Percentiles rank a stretch among this genome's conserved stretches.
Evolutionary conservation across 2,329 filamentous ascomycete genomes (phyloP).

Genomic region (Nemania abortiva): DNA sequence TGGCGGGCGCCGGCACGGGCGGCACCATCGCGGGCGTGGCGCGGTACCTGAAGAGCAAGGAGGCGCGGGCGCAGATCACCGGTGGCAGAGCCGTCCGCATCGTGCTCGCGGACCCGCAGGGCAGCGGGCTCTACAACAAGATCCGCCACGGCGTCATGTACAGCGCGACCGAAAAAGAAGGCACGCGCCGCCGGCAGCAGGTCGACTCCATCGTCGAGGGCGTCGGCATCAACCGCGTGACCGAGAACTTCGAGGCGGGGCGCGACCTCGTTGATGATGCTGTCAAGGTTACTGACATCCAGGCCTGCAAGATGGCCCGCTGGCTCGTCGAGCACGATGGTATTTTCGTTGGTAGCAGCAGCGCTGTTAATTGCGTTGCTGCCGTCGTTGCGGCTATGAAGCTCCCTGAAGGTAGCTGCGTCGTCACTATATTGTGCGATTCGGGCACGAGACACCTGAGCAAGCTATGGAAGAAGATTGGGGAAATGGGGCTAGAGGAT

Average conservation of each 20-base stretch:
- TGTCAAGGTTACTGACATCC: slow-evolving; percentile 85
- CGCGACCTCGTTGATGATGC: slow-evolving; percentile 90
- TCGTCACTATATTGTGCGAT: slow-evolving; percentile 90
- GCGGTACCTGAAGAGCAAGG: slow-evolving; percentile 79
- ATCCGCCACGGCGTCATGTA: slow-evolving; percentile 97
- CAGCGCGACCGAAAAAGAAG: slow-evolving; percentile 86
- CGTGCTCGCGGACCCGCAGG: slow-evolving; percentile 92
- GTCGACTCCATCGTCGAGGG: slow-evolving; percentile 97
- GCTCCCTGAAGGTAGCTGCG: slow-evolving; percentile 70
- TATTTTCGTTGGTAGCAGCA: slow-evolving; percentile 93
- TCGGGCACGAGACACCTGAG: slow-evolving; percentile 84
- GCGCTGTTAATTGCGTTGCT: slow-evolving; percentile 94
- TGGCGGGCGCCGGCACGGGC: slow-evolving; percentile 93
- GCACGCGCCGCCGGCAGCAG: slow-evolving; percentile 87
- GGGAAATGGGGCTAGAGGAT: slow-evolving; percentile 73
- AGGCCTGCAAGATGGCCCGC: slow-evolving; percentile 93
- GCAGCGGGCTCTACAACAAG: slow-evolving; percentile 92
- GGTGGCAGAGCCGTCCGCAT: slow-evolving; percentile 53
- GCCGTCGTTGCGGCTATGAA: slow-evolving; percentile 76
- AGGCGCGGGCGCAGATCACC: slow-evolving; percentile 59
- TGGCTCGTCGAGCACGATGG: slow-evolving; percentile 97
- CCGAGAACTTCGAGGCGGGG: slow-evolving; percentile 90
- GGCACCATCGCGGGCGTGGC: slow-evolving; percentile 93
- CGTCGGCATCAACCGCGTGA: slow-evolving; percentile 95
- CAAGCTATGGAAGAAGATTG: slow-evolving; percentile 85